Conservation (phyloP, 108 stramenopile genomes). For the Fistulifera pelliculosa region DNA sequence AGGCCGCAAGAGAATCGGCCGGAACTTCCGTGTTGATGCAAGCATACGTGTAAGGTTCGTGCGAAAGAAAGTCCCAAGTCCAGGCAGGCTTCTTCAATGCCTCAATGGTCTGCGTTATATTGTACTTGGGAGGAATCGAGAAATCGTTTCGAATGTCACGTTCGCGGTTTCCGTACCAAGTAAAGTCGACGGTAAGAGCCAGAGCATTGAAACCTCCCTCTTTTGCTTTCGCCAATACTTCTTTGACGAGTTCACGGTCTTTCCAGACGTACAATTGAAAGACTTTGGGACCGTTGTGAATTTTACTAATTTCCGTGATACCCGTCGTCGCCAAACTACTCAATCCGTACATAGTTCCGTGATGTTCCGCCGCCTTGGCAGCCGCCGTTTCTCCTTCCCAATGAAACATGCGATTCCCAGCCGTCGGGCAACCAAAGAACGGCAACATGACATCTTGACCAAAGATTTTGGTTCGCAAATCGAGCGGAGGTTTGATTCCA, state of each 20-base stretch:
- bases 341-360: constrained; percentile 82
- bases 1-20: constrained; percentile 90
- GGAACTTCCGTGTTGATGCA: constrained; percentile 84
- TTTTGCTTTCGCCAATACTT: constrained; percentile 88
- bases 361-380: constrained; percentile 74
- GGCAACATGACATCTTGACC: constrained; percentile 76
- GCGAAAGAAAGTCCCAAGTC: constrained; percentile 85
- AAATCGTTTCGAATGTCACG: constrained; percentile 95
- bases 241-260: constrained; percentile 89
- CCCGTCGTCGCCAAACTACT: constrained; percentile 82
- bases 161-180: constrained; percentile 94
- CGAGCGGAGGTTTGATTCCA: constrained; percentile 85
- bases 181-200: constrained; percentile 94
- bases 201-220: constrained; percentile 91
- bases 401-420: constrained; percentile 91
- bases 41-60: constrained; percentile 86
- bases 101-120: constrained; percentile 70
- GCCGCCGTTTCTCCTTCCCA: constrained; percentile 90
- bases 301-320: constrained; percentile 67
- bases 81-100: constrained; percentile 83
- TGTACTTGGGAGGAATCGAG: constrained; percentile 89
- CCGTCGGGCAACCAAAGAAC: constrained; percentile 87
- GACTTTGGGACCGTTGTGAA: constrained; percentile 75
- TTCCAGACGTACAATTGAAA: constrained; percentile 98
- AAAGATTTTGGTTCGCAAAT: constrained; percentile 76